Base-by-base conservation (phyloP, 202 grass and related monocot species). In the Schoenoplectus triqueter region DNA sequence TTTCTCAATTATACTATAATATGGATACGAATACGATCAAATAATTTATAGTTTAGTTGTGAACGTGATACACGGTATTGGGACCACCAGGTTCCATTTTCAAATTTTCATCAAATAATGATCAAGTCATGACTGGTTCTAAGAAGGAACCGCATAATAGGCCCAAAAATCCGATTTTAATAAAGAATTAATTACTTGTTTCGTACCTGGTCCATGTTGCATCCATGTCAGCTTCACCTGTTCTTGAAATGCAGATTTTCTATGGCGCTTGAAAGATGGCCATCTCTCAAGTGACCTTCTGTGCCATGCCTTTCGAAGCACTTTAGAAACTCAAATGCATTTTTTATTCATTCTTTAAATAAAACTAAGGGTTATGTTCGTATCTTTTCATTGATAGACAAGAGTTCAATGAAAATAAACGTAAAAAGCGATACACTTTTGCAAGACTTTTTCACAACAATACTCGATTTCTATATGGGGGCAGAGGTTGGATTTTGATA, bases 161-260 rank as follows among this genome's bases (percentile, higher is more conserved):
- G 7, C 60, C n/a, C 7, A 48, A 78, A 18, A 61, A 44, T 78
- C 1, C 2, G 13, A 60, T 10, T 78, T 60, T 44, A 78, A 78
- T 60, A 18, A 2, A 77, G 49, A 61, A 78, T 60, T 44, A 61
- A 61, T 59, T 78, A 17, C 54, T 78, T 17, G 75, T 57, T 15
- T 57, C 31, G 22, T 41, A n/a, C 51, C 49, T 76, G 72, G 50
- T 56, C 20, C 50, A 54, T 76, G 52, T 59, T 42, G 57, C 22
- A 59, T 78, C 52, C 74, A n/a, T 59, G 74, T 78, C 75, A 78
- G 52, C n/a, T 61, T 54, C 75, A 78, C 75, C 54, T 78, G 51
- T 78, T 5, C 51, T 17, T 54, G 0, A 45, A 19, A 2, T 2
- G 55, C 14, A 61, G 22, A 59, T 44, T 18, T 41, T 78, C 10